Percentiles rank a stretch among this genome's conserved stretches.
Evolutionary conservation across 192 early-diverging fungal genomes (phyloP).

Genomic region (Chytriomyces sp.): DNA sequence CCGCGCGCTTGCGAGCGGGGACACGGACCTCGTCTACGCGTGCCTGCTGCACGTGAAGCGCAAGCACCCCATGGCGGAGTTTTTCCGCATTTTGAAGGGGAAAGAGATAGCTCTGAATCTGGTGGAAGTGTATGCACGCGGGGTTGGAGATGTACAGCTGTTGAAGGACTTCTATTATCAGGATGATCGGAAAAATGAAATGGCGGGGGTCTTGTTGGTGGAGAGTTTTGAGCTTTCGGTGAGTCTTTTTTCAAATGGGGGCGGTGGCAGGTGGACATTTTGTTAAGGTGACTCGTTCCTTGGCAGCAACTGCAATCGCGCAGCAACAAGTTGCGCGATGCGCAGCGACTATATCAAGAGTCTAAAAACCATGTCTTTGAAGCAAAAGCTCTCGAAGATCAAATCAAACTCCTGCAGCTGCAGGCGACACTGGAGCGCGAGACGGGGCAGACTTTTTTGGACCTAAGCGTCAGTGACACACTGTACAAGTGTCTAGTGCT

Average conservation of each 20-base stretch:
- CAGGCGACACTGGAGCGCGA: constrained; percentile 81
- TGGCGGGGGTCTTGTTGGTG: constrained; percentile 52
- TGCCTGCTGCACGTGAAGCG: constrained; percentile 89
- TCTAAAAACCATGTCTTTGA: constrained; percentile 74
- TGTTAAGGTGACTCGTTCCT: background rate
- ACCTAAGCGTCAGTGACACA: constrained; percentile 82
- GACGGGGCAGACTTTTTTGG: constrained; percentile 62
- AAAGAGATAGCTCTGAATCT: constrained; percentile 82
- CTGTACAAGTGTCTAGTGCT: constrained; percentile 75
- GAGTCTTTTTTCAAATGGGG: background rate
- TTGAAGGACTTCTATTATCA: constrained; percentile 97
- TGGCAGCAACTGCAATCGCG: constrained; percentile 57
- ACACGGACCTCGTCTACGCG: constrained; percentile 94
- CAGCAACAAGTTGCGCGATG: constrained; percentile 71
- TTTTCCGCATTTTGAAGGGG: constrained; percentile 79
- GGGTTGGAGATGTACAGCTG: constrained; percentile 68
- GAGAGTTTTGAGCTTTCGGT: constrained; percentile 35
- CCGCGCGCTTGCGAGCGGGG: constrained; percentile 92
- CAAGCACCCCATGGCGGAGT: constrained; percentile 80
- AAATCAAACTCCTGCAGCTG: constrained; percentile 70
- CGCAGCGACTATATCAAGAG: constrained; percentile 72
- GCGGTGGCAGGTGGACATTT: background rate
- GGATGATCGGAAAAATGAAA: constrained; percentile 78
- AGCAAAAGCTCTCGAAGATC: constrained; percentile 76
- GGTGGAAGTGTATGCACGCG: constrained; percentile 79